These are phyloP conservation scores for Pseudogymnoascus sp. DNA, from an alignment of 2,329 filamentous ascomycete species.

Conservation along the genomic window DNA sequence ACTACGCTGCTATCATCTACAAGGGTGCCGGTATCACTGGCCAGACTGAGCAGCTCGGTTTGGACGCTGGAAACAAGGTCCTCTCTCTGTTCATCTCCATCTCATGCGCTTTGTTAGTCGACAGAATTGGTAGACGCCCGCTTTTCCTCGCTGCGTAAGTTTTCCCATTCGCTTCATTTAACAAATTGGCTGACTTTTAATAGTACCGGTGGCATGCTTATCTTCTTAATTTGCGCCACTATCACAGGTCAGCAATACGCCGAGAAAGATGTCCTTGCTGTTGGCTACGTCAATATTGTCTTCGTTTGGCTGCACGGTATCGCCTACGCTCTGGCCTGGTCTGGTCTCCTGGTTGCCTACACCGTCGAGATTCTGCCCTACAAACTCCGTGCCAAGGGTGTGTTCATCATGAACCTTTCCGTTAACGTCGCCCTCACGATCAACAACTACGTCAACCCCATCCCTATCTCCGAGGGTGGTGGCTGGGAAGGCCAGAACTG, in stretches of 20 bases:
- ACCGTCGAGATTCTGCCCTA: constrained; percentile 14
- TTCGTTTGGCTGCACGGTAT: constrained; percentile 41
- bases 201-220: constrained; percentile 30
- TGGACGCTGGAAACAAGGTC: background rate
- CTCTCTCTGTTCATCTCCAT: constrained; percentile 37
- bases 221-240: constrained; percentile 42
- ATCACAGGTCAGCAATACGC: constrained; percentile 38
- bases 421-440: constrained; percentile 18
- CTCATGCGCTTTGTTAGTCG: constrained; percentile 44
- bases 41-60: constrained; percentile 16
- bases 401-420: constrained; percentile 15
- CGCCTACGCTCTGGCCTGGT: constrained; percentile 47
- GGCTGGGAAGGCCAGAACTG: background rate
- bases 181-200: constrained; percentile 10
- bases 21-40: constrained; percentile 50
- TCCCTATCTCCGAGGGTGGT: constrained; percentile 21
- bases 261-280: constrained; percentile 22
- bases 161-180: background rate
- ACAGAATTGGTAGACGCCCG: constrained; percentile 46
- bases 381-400: constrained; percentile 10
- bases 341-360: constrained; percentile 44
- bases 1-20: constrained; percentile 59
- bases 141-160: constrained; percentile 38
- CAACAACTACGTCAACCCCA: constrained; percentile 30
- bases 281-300: constrained; percentile 32